Conservation (phyloP, 352 stramenopile genomes). For the Pythium pyrilobum region DNA sequence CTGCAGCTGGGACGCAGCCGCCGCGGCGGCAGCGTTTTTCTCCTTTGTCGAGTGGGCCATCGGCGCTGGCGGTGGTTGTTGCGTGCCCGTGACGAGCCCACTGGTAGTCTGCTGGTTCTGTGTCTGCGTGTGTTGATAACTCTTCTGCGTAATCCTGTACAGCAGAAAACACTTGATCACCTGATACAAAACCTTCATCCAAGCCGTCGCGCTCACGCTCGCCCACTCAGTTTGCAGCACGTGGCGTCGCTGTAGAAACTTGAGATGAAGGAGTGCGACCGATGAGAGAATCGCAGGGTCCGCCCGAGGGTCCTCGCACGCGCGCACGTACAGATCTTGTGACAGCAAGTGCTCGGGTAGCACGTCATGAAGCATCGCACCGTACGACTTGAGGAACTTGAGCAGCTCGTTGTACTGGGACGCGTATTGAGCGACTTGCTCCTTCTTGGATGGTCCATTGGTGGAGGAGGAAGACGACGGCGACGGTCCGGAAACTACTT, state of each 20-base stretch:
- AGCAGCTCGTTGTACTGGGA: slow-evolving; percentile 85
- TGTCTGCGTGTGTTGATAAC: slow-evolving; percentile 28
- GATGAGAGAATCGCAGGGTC: slow-evolving; percentile 49
- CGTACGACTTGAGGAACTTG: slow-evolving; percentile 89
- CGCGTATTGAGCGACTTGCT: slow-evolving; percentile 46
- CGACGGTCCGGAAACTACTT: not conserved
- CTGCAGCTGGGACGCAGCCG: not conserved
- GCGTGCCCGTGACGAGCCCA: not conserved
- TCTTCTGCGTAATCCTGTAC: slow-evolving; percentile 83
- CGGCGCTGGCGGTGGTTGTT: slow-evolving; percentile 5
- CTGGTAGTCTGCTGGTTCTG: slow-evolving; percentile 5
- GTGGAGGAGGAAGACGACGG: not conserved
- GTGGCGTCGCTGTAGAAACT: slow-evolving; percentile 48
- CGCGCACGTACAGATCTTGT: slow-evolving; percentile 76
- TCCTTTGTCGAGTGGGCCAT: slow-evolving; percentile 5
- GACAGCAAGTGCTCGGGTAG: slow-evolving; percentile 71
- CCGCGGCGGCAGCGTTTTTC: slow-evolving; percentile 3
- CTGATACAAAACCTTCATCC: slow-evolving; percentile 89
- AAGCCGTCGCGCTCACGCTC: slow-evolving; percentile 43
- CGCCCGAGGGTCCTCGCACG: slow-evolving; percentile 57
- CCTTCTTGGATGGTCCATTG: slow-evolving; percentile 39
- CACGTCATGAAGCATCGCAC: slow-evolving; percentile 88
- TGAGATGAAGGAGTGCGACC: slow-evolving; percentile 24
- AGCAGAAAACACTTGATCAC: slow-evolving; percentile 92
- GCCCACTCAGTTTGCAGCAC: slow-evolving; percentile 57